phyloP scores from a whole-genome alignment of 2,329 filamentous ascomycete species.

The Aspergillus vadensis region DNA sequence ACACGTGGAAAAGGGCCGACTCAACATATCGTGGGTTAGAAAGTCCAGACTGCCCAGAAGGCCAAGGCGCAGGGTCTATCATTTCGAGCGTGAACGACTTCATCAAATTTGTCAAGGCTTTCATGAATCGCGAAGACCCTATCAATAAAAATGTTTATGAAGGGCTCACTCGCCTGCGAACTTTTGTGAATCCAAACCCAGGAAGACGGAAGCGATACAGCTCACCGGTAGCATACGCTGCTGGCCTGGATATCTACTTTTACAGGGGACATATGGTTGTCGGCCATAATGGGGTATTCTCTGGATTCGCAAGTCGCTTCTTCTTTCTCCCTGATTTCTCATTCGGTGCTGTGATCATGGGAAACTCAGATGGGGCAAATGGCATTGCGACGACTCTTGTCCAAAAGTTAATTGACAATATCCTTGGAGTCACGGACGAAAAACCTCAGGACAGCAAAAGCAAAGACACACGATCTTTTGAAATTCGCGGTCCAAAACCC shows the following conservation, averaged over 20 bases:
- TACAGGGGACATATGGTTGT: constrained; percentile 34
- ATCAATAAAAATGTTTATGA: constrained; percentile 28
- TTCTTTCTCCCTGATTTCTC: constrained; percentile 32
- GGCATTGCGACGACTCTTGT: constrained; percentile 19
- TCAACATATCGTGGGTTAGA: constrained; percentile 28
- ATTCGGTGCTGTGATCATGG: constrained; percentile 34
- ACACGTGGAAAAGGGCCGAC: constrained; percentile 41
- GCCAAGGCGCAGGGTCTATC: constrained; percentile 49
- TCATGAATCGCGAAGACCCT: constrained; percentile 31
- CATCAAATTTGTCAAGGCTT: constrained; percentile 31
- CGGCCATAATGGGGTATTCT: constrained; percentile 31
- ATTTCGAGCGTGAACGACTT: constrained; percentile 38
- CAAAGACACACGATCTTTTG: neutral
- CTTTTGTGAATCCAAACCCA: constrained; percentile 21
- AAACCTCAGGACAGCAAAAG: constrained; percentile 23
- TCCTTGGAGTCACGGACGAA: constrained; percentile 20
- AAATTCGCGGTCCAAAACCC: neutral
- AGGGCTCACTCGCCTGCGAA: constrained; percentile 27
- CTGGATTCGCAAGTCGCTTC: constrained; percentile 28
- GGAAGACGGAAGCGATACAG: constrained; percentile 21
- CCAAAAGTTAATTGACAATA: constrained; percentile 28
- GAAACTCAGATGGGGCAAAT: constrained; percentile 25
- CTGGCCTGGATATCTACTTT: constrained; percentile 30
- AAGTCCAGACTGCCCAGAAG: constrained; percentile 32
- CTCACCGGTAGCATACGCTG: constrained; percentile 28